Percentiles rank a stretch among this genome's conserved stretches.
These are phyloP conservation scores for Paragyromitra xinjiangensis DNA, from an alignment of 495 filamentous ascomycete species.

Conservation along the genomic window DNA sequence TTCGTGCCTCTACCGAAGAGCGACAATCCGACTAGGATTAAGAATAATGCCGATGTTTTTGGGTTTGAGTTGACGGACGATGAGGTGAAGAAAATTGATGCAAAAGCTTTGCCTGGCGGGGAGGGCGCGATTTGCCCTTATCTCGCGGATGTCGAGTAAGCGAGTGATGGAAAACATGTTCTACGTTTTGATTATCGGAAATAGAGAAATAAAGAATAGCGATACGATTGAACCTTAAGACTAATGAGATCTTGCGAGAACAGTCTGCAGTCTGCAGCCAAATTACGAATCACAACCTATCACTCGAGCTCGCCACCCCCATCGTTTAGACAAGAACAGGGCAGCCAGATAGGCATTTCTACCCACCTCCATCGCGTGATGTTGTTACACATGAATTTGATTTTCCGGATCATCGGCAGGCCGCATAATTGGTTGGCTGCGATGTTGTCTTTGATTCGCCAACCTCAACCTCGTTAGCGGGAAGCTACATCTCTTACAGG, in stretches of 20 bases:
- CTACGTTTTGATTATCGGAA: not conserved
- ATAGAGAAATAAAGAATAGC: not conserved
- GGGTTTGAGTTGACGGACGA: constrained; percentile 61
- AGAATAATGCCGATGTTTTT: constrained; percentile 63
- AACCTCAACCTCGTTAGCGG: not conserved
- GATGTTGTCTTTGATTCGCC: not conserved
- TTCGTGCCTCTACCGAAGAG: constrained; percentile 66
- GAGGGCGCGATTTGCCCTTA: constrained; percentile 52
- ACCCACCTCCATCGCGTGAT: not conserved
- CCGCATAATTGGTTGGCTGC: not conserved
- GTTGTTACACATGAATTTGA: not conserved
- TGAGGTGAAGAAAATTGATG: constrained; percentile 62
- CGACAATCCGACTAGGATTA: constrained; percentile 61
- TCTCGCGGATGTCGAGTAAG: constrained; percentile 26
- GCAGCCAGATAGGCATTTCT: no score
- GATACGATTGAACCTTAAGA: not conserved
- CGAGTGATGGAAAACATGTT: not conserved
- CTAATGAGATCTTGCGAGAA: not conserved
- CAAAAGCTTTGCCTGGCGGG: constrained; percentile 23
- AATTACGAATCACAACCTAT: not conserved
- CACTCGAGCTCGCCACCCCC: not conserved
- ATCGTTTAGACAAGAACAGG: not conserved
- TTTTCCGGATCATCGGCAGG: not conserved
- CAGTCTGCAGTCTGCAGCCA: not conserved
- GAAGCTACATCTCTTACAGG: not conserved